Evolutionary conservation across 305 asterid genomes (phyloP).

Genomic region (Fraxinus latifolia): DNA sequence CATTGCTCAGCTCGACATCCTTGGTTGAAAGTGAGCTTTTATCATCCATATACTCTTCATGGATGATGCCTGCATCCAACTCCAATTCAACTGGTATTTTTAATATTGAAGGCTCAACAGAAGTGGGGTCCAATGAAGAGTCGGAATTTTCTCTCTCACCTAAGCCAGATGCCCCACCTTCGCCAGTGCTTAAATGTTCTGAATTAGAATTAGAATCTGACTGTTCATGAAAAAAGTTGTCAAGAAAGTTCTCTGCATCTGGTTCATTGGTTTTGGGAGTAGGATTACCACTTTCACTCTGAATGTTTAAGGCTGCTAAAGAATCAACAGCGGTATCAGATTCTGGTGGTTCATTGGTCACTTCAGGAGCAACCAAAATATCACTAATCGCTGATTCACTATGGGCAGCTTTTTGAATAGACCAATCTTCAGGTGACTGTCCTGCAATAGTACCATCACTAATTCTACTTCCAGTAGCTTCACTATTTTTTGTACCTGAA

Average conservation of each 20-base stretch:
- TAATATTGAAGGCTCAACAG: conserved; percentile 32
- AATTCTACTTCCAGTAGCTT: conserved; percentile 39
- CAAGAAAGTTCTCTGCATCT: conserved; percentile 22
- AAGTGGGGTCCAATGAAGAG: conserved; percentile 35
- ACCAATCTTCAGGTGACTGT: conserved; percentile 40
- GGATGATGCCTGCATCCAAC: conserved; percentile 34
- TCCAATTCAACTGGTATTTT: conserved; percentile 28
- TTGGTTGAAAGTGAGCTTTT: conserved; percentile 33
- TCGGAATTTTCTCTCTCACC: conserved; percentile 29
- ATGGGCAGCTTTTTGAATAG: conserved; percentile 28
- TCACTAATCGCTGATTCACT: conserved; percentile 37
- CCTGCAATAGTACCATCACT: conserved; percentile 37
- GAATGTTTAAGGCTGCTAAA: conserved; percentile 33
- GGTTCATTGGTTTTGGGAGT: background rate
- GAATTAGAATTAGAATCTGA: conserved; percentile 35
- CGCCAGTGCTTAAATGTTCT: conserved; percentile 30
- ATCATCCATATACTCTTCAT: conserved; percentile 34
- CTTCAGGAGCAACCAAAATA: conserved; percentile 42
- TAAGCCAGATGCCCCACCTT: conserved; percentile 32
- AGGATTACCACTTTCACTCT: conserved; percentile 19
- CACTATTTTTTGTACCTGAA: conserved; percentile 34
- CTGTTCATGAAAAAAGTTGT: conserved; percentile 27
- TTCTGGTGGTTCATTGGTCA: conserved; percentile 34
- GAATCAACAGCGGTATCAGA: conserved; percentile 38
- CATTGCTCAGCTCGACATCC: conserved; percentile 24